Evolutionary conservation across 352 stramenopile genomes (phyloP), one percentile per base, ranked within the genome.

Genomic region (Thalassiosira gravida): DNA sequence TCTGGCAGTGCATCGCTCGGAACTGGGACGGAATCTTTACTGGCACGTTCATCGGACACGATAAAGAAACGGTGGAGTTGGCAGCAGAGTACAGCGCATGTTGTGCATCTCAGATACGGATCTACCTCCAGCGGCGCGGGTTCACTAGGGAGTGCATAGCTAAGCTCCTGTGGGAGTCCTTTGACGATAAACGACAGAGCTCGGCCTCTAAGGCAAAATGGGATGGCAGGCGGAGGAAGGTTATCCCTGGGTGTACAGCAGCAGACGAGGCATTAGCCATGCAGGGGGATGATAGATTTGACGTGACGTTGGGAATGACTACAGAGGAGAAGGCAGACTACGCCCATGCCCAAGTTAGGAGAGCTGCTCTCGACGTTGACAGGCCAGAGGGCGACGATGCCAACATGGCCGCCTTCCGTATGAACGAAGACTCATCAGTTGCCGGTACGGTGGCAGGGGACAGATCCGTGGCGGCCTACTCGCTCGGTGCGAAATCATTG

Each of bases 31-130:
- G 42, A 3, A 13, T 49, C 42, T 49, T 49, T 13, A 49, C 42
- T 49, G 42, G 42, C 42, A 49, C 42, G 16, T 49, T 49, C 42
- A 49, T 49, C 16, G 42, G 42, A 49, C 42, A 49, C 3, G 42
- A 49, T 49, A 49, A 49, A 20, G 42, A 3, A 49, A 49, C 42
- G 5, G 3, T 49, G 16, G 42, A 49, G 42, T 13, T 49, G 42
- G 42, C 42, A 20, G 42, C 42, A 3, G 42, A 49, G 16, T n/a
- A 3, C 42, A 49, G 42, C 16, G 42, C 42, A 49, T 49, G 42
- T 13, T 49, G 42, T 49, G 42, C 42, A 49, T 49, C 42, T 20
- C 16, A n/a, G 5, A n/a, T 49, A 13, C 16, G 42, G 5, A 49
- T 49, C 42, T 49, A 49, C 16, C 42, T 49, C 42, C 42, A 13